Evolutionary conservation across 352 stramenopile species (phyloP).

Genomic region (Pythium insidiosum): DNA sequence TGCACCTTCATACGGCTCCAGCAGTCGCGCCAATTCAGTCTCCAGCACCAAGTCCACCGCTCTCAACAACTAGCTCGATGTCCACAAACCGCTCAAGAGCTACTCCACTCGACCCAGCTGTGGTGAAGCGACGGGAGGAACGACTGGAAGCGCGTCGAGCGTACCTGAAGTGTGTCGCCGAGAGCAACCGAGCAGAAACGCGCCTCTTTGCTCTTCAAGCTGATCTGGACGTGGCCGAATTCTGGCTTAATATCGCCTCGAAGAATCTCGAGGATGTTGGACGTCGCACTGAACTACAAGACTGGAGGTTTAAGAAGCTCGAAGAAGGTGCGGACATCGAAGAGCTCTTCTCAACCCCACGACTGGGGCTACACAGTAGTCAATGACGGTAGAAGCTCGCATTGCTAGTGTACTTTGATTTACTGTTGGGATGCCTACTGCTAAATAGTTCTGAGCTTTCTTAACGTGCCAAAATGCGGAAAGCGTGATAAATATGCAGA

Average conservation of each 20-base stretch:
- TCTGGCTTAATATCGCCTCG: slow-evolving; percentile 48
- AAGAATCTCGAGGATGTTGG: slow-evolving; percentile 68
- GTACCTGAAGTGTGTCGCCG: slow-evolving; percentile 44
- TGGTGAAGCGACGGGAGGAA: slow-evolving; percentile 3
- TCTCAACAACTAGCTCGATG: background rate
- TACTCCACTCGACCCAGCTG: slow-evolving; percentile 1
- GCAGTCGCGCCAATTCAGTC: too few relatives aligned
- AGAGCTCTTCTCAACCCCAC: background rate
- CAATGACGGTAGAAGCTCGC: too few relatives aligned
- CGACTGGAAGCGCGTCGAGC: slow-evolving; percentile 24
- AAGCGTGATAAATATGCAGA: too few relatives aligned
- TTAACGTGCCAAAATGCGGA: too few relatives aligned
- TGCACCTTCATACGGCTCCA: too few relatives aligned
- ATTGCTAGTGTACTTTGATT: too few relatives aligned
- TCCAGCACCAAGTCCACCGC: background rate
- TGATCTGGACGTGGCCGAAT: slow-evolving; percentile 54
- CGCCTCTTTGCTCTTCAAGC: slow-evolving; percentile 41
- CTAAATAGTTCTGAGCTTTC: too few relatives aligned
- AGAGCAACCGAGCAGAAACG: slow-evolving; percentile 51
- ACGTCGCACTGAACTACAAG: slow-evolving; percentile 64
- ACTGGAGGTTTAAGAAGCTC: slow-evolving; percentile 74
- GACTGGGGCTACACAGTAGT: too few relatives aligned
- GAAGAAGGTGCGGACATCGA: slow-evolving; percentile 13
- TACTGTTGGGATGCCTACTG: too few relatives aligned
- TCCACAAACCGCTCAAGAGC: background rate